Percentiles rank a stretch among this genome's conserved stretches.
phyloP scores from a whole-genome alignment of 768 basidiomycete genomes.

The Phanerodontia chrysosporium region DNA sequence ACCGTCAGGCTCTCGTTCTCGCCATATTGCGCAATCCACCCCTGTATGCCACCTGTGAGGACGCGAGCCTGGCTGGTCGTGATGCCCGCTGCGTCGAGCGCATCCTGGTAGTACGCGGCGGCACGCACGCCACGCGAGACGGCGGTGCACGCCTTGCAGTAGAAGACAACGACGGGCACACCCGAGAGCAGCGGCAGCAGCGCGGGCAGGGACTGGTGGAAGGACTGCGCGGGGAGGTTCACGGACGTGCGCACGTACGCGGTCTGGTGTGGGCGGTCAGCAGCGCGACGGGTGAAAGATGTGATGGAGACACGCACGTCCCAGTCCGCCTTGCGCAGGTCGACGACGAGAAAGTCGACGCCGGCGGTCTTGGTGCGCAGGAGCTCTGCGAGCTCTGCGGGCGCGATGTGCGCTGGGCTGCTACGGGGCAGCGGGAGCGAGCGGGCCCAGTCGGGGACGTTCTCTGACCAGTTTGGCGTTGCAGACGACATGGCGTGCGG shows the following conservation, averaged over 20 bases:
- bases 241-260: slow-evolving; percentile 31
- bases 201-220: slow-evolving; percentile 32
- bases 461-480: no score
- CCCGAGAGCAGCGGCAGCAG: slow-evolving; percentile 27
- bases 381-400: slow-evolving; percentile 21
- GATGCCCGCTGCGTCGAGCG: slow-evolving; percentile 15
- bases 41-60: slow-evolving; percentile 22
- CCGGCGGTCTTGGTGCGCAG: slow-evolving; percentile 17
- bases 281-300: no score
- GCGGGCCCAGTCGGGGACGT: background rate
- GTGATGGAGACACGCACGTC: slow-evolving; percentile 30
- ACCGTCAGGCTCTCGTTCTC: slow-evolving; percentile 14
- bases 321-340: slow-evolving; percentile 34
- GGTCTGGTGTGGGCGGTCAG: slow-evolving; percentile 1
- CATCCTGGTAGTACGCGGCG: slow-evolving; percentile 24
- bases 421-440: slow-evolving; percentile 17
- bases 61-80: slow-evolving; percentile 15
- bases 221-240: slow-evolving; percentile 43
- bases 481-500: no score
- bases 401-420: slow-evolving; percentile 15
- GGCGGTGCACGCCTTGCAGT: slow-evolving; percentile 19
- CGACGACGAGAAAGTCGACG: slow-evolving; percentile 31
- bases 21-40: slow-evolving; percentile 20
- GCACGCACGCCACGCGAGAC: slow-evolving; percentile 18
- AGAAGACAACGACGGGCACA: slow-evolving; percentile 24